These are phyloP conservation scores for Secale cereale DNA, from an alignment of 176 grass and related monocot genomes.

Conservation along the genomic window DNA sequence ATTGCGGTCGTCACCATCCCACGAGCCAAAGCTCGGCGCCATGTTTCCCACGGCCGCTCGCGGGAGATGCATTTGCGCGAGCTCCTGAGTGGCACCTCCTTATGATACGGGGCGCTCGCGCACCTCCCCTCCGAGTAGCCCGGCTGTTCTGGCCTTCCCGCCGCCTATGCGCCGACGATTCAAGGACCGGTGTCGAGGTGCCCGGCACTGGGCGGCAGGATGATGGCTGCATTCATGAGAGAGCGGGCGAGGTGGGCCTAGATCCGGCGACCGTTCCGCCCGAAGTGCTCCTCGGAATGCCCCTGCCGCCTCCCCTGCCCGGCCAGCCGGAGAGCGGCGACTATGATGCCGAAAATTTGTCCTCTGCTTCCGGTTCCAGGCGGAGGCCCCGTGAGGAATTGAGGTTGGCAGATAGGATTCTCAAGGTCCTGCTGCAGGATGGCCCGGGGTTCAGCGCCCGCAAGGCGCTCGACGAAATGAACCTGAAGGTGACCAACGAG, in stretches of 20 bases:
- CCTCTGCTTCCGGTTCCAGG: neutral
- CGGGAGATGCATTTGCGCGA: conserved; percentile 10
- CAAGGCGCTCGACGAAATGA: conserved; percentile 76
- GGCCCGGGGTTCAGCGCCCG: conserved; percentile 69
- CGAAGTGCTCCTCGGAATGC: conserved; percentile 57
- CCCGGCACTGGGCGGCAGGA: neutral
- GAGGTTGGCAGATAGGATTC: conserved; percentile 44
- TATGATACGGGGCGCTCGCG: conserved; percentile 24
- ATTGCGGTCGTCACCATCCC: neutral
- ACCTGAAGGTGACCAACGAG: conserved; percentile 38
- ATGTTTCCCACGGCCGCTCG: neutral
- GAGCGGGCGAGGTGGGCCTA: neutral
- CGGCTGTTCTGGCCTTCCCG: conserved; percentile 37
- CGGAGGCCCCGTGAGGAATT: conserved; percentile 28
- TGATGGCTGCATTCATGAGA: neutral
- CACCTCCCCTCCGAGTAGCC: conserved; percentile 19
- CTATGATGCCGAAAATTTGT: conserved; percentile 17
- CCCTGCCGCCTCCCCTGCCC: conserved; percentile 16
- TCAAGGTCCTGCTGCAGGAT: conserved; percentile 74
- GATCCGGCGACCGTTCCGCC: conserved; percentile 35
- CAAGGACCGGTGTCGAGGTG: conserved; percentile 9
- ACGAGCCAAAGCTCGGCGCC: neutral
- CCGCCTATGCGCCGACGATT: conserved; percentile 26
- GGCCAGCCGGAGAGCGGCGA: conserved; percentile 20
- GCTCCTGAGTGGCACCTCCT: neutral